Conservation (phyloP, 2,329 filamentous ascomycete genomes). For the Blumeriella jaapii region DNA sequence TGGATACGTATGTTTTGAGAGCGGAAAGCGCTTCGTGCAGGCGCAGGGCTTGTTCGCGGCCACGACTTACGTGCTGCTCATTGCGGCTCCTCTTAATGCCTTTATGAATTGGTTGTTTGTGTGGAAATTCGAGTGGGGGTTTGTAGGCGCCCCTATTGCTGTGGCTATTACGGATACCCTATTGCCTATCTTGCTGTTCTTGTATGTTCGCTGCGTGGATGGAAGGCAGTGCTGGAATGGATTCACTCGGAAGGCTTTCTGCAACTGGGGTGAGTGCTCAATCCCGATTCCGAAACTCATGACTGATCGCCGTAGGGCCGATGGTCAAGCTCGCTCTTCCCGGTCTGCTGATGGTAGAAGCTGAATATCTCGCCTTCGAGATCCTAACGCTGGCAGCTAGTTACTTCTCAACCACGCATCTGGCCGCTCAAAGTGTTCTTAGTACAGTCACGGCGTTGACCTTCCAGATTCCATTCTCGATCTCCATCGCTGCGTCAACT, state of each 20-base stretch:
- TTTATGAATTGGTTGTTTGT: constrained; percentile 72
- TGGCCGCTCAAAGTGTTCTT: constrained; percentile 82
- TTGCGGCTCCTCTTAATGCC: constrained; percentile 67
- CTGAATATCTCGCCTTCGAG: constrained; percentile 89
- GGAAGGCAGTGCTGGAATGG: constrained; percentile 74
- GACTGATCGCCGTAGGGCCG: constrained; percentile 33
- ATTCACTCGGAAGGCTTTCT: constrained; percentile 56
- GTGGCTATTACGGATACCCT: constrained; percentile 65
- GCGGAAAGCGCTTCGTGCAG: constrained; percentile 69
- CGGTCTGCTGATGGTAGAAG: constrained; percentile 86
- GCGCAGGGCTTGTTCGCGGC: constrained; percentile 75
- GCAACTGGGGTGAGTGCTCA: constrained; percentile 49
- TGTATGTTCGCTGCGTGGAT: constrained; percentile 61
- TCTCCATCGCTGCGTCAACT: constrained; percentile 80
- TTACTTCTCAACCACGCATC: constrained; percentile 64
- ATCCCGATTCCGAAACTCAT: background rate
- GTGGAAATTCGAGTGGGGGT: constrained; percentile 58
- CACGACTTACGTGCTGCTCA: constrained; percentile 63
- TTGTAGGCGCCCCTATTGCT: constrained; percentile 69
- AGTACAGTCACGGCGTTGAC: constrained; percentile 67
- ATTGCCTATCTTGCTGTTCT: constrained; percentile 58
- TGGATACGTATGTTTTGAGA: constrained; percentile 66
- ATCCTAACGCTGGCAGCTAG: constrained; percentile 74
- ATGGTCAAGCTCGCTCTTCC: constrained; percentile 85
- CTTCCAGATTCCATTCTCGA: constrained; percentile 86